Base-by-base conservation (phyloP, 345 rosid genomes). In the Pistacia atlantica region DNA sequence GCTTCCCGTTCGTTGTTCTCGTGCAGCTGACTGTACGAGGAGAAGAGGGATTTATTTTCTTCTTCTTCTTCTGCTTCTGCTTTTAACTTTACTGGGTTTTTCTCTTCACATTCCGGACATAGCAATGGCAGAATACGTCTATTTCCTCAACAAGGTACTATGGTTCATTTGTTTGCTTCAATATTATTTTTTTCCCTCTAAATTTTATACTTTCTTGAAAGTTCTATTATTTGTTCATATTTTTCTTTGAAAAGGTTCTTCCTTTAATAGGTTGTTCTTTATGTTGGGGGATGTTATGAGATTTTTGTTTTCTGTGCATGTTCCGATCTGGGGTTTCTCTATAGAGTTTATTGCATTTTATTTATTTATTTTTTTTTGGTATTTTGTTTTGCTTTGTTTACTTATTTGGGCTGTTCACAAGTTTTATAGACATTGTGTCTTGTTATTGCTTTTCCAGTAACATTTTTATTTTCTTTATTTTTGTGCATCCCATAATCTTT, bases 111-210 rank as follows among this genome's bases (percentile, higher is more conserved):
- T 83, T 67, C 86, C 77, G 80, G 75, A 78, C 72, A 56, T 78
- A 70, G 61, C 84, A 81, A 93, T 93, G 98, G 94, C 93, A 11
- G 94, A 88, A 70, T 91, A 80, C 75, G 79, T 91, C 75, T 90
- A 65, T 83, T 69, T 89, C 60, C 48, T 83, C 65, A 81, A 84
- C 78, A 90, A 91, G 97, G 98, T 91, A 64, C 54, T 35, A 1
- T 67, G 60, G 9, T 11, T 22, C 4, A 2, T 64, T 71, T 61
- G 31, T 61, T 67, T 61, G 45, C 46, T 42, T 42, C 46, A 42
- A 42, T 42, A 42, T 42, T 8, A 42, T 42, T 38, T 4, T 28
- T 51, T 52, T 49, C 9, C 33, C 8, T 8, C 16, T 9, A 17
- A 52, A 20, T 51, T 17, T 31, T 35, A 17, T 69, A 52, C 56